A percentile compares a stretch with the other conserved stretches of the same genome.
These are phyloP conservation scores for Penicillium hesseltinei DNA, from an alignment of 2,329 filamentous ascomycete species.

Conservation along the genomic window DNA sequence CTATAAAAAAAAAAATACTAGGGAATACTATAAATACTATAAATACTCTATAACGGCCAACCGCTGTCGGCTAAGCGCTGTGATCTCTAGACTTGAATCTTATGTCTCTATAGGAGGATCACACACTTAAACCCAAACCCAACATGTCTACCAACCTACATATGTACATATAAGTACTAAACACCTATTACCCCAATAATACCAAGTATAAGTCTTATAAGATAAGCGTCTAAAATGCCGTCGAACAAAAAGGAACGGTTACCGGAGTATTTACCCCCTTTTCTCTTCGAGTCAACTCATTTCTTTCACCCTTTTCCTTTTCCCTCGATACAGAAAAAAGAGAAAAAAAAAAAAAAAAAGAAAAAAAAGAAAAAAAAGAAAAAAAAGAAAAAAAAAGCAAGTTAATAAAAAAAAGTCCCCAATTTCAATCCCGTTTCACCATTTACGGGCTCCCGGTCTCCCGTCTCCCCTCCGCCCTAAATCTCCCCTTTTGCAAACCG, in stretches of 20 bases:
- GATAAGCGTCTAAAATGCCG: background rate
- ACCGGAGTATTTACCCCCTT: background rate
- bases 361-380: too few species aligned
- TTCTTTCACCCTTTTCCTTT: background rate
- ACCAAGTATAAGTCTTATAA: background rate
- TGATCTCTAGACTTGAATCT: background rate
- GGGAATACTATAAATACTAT: background rate
- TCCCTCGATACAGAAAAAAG: background rate
- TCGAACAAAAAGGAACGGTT: background rate
- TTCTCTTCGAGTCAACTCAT: background rate
- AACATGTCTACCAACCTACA: background rate
- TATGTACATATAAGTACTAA: background rate
- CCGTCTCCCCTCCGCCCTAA: background rate
- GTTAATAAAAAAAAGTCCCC: background rate
- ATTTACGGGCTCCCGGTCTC: background rate
- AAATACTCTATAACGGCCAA: background rate
- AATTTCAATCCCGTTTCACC: background rate
- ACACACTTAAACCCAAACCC: background rate
- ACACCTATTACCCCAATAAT: background rate
- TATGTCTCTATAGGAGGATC: background rate
- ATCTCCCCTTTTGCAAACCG: background rate
- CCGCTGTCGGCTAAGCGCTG: slow-evolving; percentile 1
- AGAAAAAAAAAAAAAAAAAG: background rate
- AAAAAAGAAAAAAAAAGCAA: too few species aligned
- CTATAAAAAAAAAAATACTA: background rate